A percentile compares a stretch with the other conserved stretches of the same genome.
These are phyloP conservation scores for Acer saccharum DNA, from an alignment of 345 rosid genomes.

Conservation along the genomic window DNA sequence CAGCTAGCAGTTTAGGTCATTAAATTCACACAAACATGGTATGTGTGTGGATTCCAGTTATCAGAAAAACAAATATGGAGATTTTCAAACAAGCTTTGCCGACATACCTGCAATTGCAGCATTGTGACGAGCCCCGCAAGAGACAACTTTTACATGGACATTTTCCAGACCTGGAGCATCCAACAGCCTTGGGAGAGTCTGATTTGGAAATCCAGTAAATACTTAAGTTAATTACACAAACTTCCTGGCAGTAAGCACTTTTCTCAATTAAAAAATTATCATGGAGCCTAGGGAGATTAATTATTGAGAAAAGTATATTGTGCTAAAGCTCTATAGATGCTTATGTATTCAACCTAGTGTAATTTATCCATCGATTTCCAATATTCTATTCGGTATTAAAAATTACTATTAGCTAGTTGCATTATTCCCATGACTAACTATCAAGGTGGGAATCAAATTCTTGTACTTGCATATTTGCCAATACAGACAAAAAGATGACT, in stretches of 20 bases:
- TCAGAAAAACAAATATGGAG: neutral
- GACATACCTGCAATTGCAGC: slow-evolving; percentile 69
- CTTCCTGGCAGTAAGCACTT: neutral
- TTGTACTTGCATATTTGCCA: neutral
- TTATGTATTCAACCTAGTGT: neutral
- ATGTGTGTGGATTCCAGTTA: neutral
- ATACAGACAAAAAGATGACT: neutral
- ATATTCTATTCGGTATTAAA: neutral
- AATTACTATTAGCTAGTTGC: neutral
- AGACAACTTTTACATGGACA: slow-evolving; percentile 50
- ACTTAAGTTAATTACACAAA: slow-evolving; percentile 19
- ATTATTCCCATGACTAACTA: neutral
- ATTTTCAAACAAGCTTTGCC: neutral
- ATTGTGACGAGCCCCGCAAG: slow-evolving; percentile 98
- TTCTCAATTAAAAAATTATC: neutral
- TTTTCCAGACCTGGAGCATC: slow-evolving; percentile 86
- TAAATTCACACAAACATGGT: neutral
- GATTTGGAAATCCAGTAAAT: slow-evolving; percentile 36
- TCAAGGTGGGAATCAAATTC: neutral
- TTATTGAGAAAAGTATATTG: neutral
- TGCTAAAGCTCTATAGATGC: neutral
- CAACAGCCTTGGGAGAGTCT: slow-evolving; percentile 86
- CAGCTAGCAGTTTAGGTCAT: neutral
- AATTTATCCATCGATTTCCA: neutral
- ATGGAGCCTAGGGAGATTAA: neutral